These are phyloP conservation scores for Brassica carinata DNA, from an alignment of 345 rosid species.

Conservation along the genomic window DNA sequence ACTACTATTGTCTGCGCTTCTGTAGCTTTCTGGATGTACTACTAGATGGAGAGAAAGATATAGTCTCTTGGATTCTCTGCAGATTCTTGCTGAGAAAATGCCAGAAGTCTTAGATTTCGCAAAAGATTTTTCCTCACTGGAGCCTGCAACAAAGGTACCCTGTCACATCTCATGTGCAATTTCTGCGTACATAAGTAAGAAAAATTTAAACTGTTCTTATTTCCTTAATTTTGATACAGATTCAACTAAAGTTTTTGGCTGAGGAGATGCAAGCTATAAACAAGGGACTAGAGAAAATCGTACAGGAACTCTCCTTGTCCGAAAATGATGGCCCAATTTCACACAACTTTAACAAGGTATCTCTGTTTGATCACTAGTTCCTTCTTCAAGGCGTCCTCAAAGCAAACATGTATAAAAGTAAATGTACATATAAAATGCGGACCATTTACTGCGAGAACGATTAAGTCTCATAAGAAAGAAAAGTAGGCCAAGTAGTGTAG, in stretches of 20 bases:
- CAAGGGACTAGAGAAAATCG: slow-evolving; percentile 92
- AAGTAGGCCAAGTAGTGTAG: not conserved
- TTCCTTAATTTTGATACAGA: slow-evolving; percentile 45
- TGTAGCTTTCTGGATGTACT: not conserved
- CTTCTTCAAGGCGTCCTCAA: slow-evolving; percentile 3
- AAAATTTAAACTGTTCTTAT: not conserved
- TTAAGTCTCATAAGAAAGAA: not conserved
- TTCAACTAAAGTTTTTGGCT: slow-evolving; percentile 90
- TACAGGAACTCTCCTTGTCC: slow-evolving; percentile 77
- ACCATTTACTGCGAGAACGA: slow-evolving; percentile 11
- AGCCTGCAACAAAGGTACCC: slow-evolving; percentile 76
- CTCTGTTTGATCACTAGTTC: not conserved
- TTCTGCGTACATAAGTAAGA: not conserved
- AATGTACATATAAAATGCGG: not conserved
- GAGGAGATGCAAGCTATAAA: slow-evolving; percentile 99
- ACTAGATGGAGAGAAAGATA: slow-evolving; percentile 4
- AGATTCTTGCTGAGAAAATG: slow-evolving; percentile 88
- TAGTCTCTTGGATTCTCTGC: slow-evolving; percentile 34
- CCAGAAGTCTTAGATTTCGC: slow-evolving; percentile 86
- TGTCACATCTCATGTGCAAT: not conserved
- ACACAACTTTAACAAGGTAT: slow-evolving; percentile 68
- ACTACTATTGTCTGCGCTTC: not conserved
- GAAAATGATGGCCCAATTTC: slow-evolving; percentile 89
- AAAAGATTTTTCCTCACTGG: slow-evolving; percentile 63
- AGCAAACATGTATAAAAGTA: not conserved